Evolutionary conservation across 2,329 filamentous ascomycete genomes (phyloP).

Genomic region (Dothideomycetes sp.): DNA sequence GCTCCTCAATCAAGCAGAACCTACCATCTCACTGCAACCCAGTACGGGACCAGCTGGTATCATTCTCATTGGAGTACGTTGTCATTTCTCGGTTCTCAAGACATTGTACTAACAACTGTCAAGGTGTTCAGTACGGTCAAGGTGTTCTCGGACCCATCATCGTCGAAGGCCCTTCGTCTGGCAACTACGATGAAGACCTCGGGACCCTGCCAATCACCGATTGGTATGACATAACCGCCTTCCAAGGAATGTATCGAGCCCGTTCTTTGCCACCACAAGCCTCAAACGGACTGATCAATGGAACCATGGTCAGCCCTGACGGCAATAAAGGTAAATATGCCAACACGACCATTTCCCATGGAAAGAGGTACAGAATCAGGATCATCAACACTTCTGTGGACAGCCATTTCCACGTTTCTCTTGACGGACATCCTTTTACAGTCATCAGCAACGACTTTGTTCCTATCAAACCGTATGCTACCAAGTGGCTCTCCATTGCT

Average conservation of each 20-base stretch:
- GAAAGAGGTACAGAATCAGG: conserved; percentile 37
- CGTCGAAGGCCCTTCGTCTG: conserved; percentile 31
- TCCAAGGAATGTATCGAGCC: neutral
- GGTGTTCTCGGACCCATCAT: conserved; percentile 32
- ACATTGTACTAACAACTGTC: neutral
- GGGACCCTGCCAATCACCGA: conserved; percentile 19
- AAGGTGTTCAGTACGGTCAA: conserved; percentile 20
- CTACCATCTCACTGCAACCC: conserved; percentile 28
- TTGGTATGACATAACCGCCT: conserved; percentile 14
- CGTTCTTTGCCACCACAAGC: conserved; percentile 23
- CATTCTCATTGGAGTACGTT: conserved; percentile 19
- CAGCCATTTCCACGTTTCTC: conserved; percentile 28
- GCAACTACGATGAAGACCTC: conserved; percentile 31
- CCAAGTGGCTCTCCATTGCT: conserved; percentile 27
- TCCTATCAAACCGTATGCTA: conserved; percentile 34
- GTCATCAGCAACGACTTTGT: conserved; percentile 37
- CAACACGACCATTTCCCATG: conserved; percentile 25
- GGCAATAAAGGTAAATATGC: conserved; percentile 19
- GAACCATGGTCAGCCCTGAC: conserved; percentile 22
- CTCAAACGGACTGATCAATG: conserved; percentile 27
- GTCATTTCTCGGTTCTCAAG: conserved; percentile 25
- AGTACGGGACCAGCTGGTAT: conserved; percentile 29
- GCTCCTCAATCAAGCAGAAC: conserved; percentile 43
- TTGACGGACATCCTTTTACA: conserved; percentile 35
- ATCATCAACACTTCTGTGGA: conserved; percentile 35